Conservation (phyloP, 495 filamentous ascomycete species). For the Neurospora tetrasperma region DNA sequence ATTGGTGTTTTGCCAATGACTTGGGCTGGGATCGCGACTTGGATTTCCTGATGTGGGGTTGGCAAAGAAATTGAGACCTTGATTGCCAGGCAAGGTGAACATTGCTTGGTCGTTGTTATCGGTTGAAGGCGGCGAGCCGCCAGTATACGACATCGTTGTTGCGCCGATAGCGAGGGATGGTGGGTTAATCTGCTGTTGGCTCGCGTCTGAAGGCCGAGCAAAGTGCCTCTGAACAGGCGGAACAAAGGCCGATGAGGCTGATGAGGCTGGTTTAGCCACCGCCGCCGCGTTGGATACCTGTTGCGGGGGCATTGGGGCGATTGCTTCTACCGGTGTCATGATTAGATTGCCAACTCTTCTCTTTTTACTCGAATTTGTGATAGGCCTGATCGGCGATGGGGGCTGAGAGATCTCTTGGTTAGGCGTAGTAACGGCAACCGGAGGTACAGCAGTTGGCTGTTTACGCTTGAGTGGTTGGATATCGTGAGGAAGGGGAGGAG, state of each 20-base stretch:
- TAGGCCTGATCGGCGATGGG: background rate
- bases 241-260: slow-evolving; percentile 1
- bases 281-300: background rate
- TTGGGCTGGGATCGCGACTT: slow-evolving; percentile 13
- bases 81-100: background rate
- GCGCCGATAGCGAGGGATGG: background rate
- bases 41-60: slow-evolving; percentile 4
- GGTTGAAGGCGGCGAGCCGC: background rate
- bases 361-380: slow-evolving; percentile 6
- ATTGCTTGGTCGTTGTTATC: slow-evolving; percentile 1
- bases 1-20: background rate
- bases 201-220: background rate
- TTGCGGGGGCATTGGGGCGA: background rate
- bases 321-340: slow-evolving; percentile 9
- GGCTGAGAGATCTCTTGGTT: background rate
- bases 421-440: background rate
- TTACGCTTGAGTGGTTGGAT: background rate
- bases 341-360: slow-evolving; percentile 4
- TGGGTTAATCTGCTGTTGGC: background rate
- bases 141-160: slow-evolving; percentile 18
- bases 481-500: background rate
- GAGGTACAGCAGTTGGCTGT: background rate
- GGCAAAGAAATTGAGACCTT: background rate
- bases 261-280: background rate
- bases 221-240: background rate